Evolutionary conservation across 345 rosid genomes (phyloP).

Genomic region (Gossypium arboreum): DNA sequence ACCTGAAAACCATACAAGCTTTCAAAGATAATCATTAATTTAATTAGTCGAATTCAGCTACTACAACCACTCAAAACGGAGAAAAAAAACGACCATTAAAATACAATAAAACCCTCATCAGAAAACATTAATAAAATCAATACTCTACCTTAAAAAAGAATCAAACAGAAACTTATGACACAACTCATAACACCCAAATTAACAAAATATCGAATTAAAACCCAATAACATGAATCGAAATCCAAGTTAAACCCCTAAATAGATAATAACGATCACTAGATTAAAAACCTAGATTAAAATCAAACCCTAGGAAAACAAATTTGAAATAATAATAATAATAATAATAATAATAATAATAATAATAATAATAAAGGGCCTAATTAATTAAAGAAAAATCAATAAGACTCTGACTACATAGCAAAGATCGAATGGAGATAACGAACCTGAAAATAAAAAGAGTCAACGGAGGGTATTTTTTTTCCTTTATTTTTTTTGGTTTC

Average conservation of each 20-base stretch:
- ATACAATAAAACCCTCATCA: conserved; percentile 33
- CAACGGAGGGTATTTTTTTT: conserved; percentile 22
- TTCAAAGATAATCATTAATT: background rate
- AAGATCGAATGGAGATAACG: conserved; percentile 43
- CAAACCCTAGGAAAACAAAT: conserved; percentile 35
- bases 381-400: background rate
- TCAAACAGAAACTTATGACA: conserved; percentile 14
- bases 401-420: conserved; percentile 20
- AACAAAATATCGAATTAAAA: conserved; percentile 1
- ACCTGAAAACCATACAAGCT: background rate
- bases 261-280: conserved; percentile 31
- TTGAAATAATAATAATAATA: background rate
- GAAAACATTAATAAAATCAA: conserved; percentile 12
- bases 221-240: conserved; percentile 25
- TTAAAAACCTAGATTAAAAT: conserved; percentile 30
- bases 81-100: background rate
- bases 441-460: conserved; percentile 38
- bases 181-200: conserved; percentile 14
- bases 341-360: background rate
- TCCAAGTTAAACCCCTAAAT: conserved; percentile 22
- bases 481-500: background rate
- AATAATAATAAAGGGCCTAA: background rate
- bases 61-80: background rate
- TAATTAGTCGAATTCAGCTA: background rate
- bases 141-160: conserved; percentile 8